Percentiles rank a stretch among this genome's conserved stretches.
These are phyloP conservation scores for Aspergillus pseudotamarii DNA, from an alignment of 2,329 filamentous ascomycete species.

Conservation along the genomic window DNA sequence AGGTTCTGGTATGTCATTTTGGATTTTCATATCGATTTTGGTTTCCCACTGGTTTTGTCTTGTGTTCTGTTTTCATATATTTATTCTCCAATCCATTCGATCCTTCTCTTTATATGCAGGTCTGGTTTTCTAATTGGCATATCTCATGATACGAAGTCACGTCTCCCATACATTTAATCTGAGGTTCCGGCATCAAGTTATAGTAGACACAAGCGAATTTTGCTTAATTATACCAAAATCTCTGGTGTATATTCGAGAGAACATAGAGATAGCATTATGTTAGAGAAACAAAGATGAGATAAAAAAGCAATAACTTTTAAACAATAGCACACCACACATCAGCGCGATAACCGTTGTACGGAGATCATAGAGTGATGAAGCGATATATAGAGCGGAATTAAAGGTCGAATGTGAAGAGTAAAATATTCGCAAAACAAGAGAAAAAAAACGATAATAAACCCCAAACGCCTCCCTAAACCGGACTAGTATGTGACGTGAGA, in stretches of 20 bases:
- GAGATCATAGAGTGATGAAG: not conserved
- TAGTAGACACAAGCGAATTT: not conserved
- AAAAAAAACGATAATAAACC: not conserved
- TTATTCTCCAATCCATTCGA: not conserved
- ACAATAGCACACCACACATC: not conserved
- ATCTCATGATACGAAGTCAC: slow-evolving; percentile 4
- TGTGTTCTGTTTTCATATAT: slow-evolving; percentile 4
- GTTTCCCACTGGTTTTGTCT: slow-evolving; percentile 5
- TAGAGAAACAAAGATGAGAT: not conserved
- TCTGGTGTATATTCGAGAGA: not conserved
- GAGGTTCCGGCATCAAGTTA: not conserved
- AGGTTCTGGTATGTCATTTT: slow-evolving; percentile 18
- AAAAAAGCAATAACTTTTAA: not conserved
- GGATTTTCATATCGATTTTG: slow-evolving; percentile 9
- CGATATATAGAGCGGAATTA: not conserved
- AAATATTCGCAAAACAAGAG: not conserved
- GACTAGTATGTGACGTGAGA: slow-evolving; percentile 10
- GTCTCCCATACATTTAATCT: not conserved
- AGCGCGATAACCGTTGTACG: not conserved
- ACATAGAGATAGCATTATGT: not conserved
- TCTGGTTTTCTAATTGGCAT: not conserved
- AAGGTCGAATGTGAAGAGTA: not conserved
- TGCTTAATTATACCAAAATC: not conserved
- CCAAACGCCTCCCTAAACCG: slow-evolving; percentile 11
- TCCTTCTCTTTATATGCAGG: not conserved